Evolutionary conservation across 2,329 filamentous ascomycete genomes (phyloP).

Genomic region (Fusarium proliferatum): DNA sequence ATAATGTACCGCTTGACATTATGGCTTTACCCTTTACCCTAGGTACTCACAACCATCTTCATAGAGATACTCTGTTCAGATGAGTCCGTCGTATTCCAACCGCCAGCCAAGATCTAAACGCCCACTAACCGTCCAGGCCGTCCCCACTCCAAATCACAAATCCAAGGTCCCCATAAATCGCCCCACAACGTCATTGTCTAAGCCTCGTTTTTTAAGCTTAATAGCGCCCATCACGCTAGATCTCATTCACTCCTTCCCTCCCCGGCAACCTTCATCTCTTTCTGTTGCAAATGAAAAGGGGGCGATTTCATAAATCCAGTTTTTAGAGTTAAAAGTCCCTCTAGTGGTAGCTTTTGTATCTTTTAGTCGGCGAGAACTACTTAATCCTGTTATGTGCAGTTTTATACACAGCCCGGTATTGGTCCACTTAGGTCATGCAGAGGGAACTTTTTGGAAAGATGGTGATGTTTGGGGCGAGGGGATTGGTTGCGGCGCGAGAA

Average conservation of each 20-base stretch:
- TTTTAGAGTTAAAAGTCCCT: background rate
- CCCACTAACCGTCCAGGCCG: background rate
- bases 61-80: background rate
- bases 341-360: background rate
- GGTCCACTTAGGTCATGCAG: background rate
- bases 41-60: background rate
- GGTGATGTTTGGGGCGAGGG: background rate
- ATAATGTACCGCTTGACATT: background rate
- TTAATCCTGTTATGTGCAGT: background rate
- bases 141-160: background rate
- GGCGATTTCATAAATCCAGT: constrained; percentile 9
- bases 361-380: background rate
- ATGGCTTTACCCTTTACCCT: background rate
- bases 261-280: background rate
- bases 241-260: constrained; percentile 3
- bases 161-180: background rate
- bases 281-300: background rate
- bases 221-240: constrained; percentile 26
- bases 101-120: background rate
- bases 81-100: background rate
- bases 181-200: constrained; percentile 28
- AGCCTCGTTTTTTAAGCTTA: constrained; percentile 35
- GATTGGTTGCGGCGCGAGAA: background rate
- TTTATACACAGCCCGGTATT: background rate
- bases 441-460: background rate